Base-by-base conservation (phyloP, 495 filamentous ascomycete genomes). In the Aspergillus ellipticus region DNA sequence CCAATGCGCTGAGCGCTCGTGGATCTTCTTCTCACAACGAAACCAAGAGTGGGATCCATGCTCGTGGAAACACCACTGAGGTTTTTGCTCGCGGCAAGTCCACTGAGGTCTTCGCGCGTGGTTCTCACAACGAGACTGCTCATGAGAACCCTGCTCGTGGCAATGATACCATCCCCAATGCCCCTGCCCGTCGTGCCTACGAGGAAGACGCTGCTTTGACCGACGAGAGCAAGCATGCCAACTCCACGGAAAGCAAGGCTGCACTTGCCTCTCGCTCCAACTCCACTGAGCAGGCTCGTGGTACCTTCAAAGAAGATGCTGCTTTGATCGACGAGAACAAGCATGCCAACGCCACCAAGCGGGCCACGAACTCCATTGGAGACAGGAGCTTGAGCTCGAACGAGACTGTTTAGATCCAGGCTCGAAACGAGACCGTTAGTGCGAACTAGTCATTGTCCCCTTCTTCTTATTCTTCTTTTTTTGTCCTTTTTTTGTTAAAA, bases 311-410 rank as follows among this genome's bases (percentile, higher is more conserved):
- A 5, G 33, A 37, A 4, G 35, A 39, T 39, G 35, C 35, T n/a
- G 35, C 35, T 39, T 13, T 4, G 0, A 15, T 3, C n/a, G 11
- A 13, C 35, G n/a, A 39, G 35, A 8, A 39, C 35, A 39, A 39
- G 35, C 35, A 39, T 39, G 35, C 43, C 28, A 64, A 64, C n/a
- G 13, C 41, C 17, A 64, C 62, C 42, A 31, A 54, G 3, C 17
- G 28, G 0, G 20, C 31, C 24, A 22, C 8, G 7, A 39, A 49
- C 5, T 33, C 26, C 24, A 47, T 43, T 20, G 24, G 31, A 39
- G 7, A 21, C 17, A 50, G 53, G n/a, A 42, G 58, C 20, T 47
- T 35, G 35, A 61, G 58, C 20, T 47, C 42, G 35, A 61, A 60
- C 28, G 28, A 53, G 10, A 39, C 35, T 9, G 58, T 55, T 26